Percentiles rank a stretch among this genome's conserved stretches.
Conservation (phyloP, 2,329 filamentous ascomycete species). For the Shiraia bambusicola region DNA sequence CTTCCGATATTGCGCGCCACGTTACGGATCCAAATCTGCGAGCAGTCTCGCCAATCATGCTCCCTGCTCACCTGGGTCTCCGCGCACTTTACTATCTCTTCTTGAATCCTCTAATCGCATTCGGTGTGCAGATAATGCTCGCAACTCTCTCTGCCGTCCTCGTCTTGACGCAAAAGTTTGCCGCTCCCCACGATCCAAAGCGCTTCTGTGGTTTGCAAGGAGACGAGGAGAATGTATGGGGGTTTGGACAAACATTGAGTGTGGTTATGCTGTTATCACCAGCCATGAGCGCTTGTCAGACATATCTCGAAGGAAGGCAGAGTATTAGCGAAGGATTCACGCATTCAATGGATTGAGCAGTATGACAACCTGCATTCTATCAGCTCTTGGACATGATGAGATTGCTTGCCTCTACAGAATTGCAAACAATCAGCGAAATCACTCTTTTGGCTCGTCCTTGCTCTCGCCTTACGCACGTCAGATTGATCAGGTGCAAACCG, state of each 20-base stretch:
- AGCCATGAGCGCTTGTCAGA: conserved; percentile 27
- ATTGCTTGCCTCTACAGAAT: neutral
- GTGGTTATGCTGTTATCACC: conserved; percentile 33
- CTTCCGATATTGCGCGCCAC: conserved; percentile 8
- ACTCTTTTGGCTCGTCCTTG: conserved; percentile 1
- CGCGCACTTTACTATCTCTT: conserved; percentile 25
- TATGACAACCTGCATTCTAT: neutral
- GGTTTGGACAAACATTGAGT: conserved; percentile 36
- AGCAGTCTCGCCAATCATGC: neutral
- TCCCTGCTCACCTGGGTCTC: conserved; percentile 16
- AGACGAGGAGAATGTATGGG: conserved; percentile 30
- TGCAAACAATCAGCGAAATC: neutral
- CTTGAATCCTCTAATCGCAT: conserved; percentile 30
- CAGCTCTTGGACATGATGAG: neutral
- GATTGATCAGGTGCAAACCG: conserved; percentile 9
- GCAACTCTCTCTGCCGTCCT: conserved; percentile 25
- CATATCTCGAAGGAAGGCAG: conserved; percentile 31
- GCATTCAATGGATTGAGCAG: neutral
- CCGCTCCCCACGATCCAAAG: conserved; percentile 16
- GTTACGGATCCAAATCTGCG: conserved; percentile 9
- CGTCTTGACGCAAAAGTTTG: conserved; percentile 33
- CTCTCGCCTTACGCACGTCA: conserved; percentile 1
- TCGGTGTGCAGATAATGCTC: conserved; percentile 29
- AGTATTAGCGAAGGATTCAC: conserved; percentile 18
- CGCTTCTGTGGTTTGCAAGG: conserved; percentile 28